Base-by-base conservation (phyloP, 2,329 filamentous ascomycete genomes). In the Aspergillus proliferans region DNA sequence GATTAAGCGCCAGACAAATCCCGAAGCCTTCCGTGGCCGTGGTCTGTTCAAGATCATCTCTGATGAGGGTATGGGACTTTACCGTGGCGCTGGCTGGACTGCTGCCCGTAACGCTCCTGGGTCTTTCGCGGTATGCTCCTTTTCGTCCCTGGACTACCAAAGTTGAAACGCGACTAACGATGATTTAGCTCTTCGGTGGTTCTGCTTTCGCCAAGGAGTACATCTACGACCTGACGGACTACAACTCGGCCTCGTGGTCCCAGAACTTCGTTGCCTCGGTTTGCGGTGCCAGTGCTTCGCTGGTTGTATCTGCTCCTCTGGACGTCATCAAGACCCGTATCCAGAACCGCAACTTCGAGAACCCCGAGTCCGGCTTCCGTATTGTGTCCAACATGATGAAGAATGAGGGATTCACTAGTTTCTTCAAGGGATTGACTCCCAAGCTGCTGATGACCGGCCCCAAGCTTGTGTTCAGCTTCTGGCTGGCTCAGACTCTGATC, bases 1-100 rank as follows among this genome's bases (percentile, higher is more conserved):
- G 82, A 98, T 98, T 77, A 98, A 98, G 82, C 85, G 93, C 64
- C 93, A 98, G 77, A 98, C 93, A 59, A 98, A 98, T 79, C 93
- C 93, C 38, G 93, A 97, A 67, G 91, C 93, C 33, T 98, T 98
- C 84, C 84, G 90, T 59, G 92, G 92, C 60, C 87, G 93, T 63
- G 93, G 93, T 54, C 79, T 98, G 52, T 76, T 97, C 67, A 86
- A 81, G 73, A 97, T 98, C 58, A 81, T 98, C 53, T 81, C 82
- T 51, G 93, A 98, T 66, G 93, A 98, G 72, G 93, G 93, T 33
- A 94, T 97, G 64, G 90, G 90, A 45, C 76, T 98, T 46, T 98
- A 98, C 77, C 84, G 93, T 67, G 93, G 93, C 52, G 95, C 91
- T 83, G 88, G 89, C 59, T 97, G 93, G 93, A 97, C 93, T 46